Base-by-base conservation (phyloP, 768 basidiomycete genomes). In the Collybia nuda region DNA sequence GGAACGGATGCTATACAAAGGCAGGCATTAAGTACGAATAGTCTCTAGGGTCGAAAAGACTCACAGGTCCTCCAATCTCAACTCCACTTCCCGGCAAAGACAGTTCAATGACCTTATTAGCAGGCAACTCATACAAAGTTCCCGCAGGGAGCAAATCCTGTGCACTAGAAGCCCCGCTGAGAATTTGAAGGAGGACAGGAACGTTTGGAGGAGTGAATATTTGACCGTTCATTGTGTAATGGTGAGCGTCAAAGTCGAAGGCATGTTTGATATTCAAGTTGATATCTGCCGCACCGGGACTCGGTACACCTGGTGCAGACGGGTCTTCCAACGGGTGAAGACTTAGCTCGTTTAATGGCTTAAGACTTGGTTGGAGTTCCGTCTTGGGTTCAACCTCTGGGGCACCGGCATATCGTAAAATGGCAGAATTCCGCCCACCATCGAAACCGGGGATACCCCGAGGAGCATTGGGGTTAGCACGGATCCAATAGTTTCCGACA, bases 401-500 rank as follows among this genome's bases (percentile, higher is more conserved):
- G 11, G 81, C 81, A 17, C 74, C 76, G 0, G 26, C 58, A 51
- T 83, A 83, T 41, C 77, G 72, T 23, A 83, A 58, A 49, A 83
- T 79, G 2, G 79, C 81, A 40, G 67, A 67, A 59, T 77, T 80
- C 47, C 74, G 63, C 6, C 72, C 71, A 15, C 62, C 64, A 1
- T 47, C 55, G 47, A 73, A 75, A 7, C 56, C 68, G n/a, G 47
- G 40, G 9, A 14, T 36, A 5, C 49, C n/a, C 0, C 65, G 53
- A 7, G 24, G 24, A 19, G 48, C 50, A 51, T 61, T 58, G 47
- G 64, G 64, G 42, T 64, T 48, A 18, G 72, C 63, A 41, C 72
- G 70, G 39, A 76, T 63, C 73, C 74, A 85, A 61, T 84, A 85
- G 56, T 80, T 85, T 5, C 62, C 68, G 19, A 76, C 58, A 0